Base-by-base conservation (phyloP, 345 rosid genomes). In the Citrus inodora region DNA sequence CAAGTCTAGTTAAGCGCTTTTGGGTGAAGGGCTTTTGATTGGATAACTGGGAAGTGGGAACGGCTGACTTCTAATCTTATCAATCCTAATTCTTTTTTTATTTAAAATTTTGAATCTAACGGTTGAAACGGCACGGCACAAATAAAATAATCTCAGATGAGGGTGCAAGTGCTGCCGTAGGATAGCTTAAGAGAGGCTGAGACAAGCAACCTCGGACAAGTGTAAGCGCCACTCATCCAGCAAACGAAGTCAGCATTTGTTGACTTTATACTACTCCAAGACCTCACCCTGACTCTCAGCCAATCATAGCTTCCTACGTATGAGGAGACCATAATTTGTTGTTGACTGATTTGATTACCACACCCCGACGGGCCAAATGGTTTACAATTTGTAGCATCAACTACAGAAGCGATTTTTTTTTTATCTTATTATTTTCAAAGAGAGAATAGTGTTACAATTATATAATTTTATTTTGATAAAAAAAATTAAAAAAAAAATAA, bases 161-260 rank as follows among this genome's bases (percentile, higher is more conserved):
- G 51, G 51, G 16, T 46, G 1, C 16, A 13, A 3, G 51, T 46
- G 17, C 51, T 46, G 51, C 17, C 51, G 13, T 46, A 13, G 5
- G 51, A 13, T 13, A 13, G 17, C 1, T 11, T 46, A 11, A 13
- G 1, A 3, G 51, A 46, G 51, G 14, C 42, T 22, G 19, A 22
- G 59, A 16, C 30, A 19, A 25, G 51, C 70, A 67, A 55, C 78
- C 76, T 78, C 78, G 80, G 78, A 78, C 78, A 78, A 30, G 25
- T 30, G 79, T 40, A 61, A 48, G 4, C 51, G 4, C 61, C 30
- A 46, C 24, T 64, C 16, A 59, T 60, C 46, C 72, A 51, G 21
- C 72, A 4, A 67, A 70, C 59, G 14, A 17, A 0, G 56, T 74
- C 82, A 74, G 71, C 68, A 37, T 68, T 58, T 62, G 59, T 80